phyloP scores from a whole-genome alignment of 2,329 filamentous ascomycete genomes.

The Drechslera avenae region DNA sequence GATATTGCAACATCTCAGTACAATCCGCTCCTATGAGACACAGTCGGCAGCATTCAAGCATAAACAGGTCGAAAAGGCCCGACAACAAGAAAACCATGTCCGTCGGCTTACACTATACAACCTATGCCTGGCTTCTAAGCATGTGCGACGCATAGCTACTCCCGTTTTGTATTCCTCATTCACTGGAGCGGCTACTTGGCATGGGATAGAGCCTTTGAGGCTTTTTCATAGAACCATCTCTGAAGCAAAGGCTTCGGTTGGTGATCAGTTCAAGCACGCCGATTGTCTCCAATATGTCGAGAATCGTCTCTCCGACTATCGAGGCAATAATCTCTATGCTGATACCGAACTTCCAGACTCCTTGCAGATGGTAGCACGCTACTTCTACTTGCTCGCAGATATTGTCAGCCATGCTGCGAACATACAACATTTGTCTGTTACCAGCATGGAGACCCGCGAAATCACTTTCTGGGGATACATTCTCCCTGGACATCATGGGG shows the following conservation, averaged over 20 bases:
- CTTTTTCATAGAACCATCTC: conserved; percentile 26
- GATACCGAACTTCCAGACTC: conserved; percentile 10
- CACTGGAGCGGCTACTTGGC: conserved; percentile 18
- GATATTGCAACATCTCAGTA: conserved; percentile 17
- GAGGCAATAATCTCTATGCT: conserved; percentile 23
- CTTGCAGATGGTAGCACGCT: conserved; percentile 13
- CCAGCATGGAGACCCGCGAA: conserved; percentile 26
- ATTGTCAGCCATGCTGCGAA: conserved; percentile 25
- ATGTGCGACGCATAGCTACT: conserved; percentile 23
- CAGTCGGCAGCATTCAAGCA: conserved; percentile 29
- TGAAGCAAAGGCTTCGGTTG: background rate
- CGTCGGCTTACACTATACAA: conserved; percentile 23
- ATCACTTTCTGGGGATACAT: conserved; percentile 32
- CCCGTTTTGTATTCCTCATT: conserved; percentile 34
- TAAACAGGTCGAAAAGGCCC: conserved; percentile 18
- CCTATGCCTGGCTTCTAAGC: conserved; percentile 26
- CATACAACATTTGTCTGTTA: conserved; percentile 28
- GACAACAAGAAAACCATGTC: conserved; percentile 32
- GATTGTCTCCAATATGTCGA: conserved; percentile 32
- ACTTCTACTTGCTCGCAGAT: conserved; percentile 27
- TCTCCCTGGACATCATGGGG: background rate
- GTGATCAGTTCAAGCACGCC: background rate
- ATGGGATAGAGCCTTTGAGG: conserved; percentile 19
- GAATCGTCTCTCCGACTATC: conserved; percentile 29
- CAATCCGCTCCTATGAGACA: conserved; percentile 28